Conservation (phyloP, 2,329 filamentous ascomycete species). For the Nemania sp. region DNA sequence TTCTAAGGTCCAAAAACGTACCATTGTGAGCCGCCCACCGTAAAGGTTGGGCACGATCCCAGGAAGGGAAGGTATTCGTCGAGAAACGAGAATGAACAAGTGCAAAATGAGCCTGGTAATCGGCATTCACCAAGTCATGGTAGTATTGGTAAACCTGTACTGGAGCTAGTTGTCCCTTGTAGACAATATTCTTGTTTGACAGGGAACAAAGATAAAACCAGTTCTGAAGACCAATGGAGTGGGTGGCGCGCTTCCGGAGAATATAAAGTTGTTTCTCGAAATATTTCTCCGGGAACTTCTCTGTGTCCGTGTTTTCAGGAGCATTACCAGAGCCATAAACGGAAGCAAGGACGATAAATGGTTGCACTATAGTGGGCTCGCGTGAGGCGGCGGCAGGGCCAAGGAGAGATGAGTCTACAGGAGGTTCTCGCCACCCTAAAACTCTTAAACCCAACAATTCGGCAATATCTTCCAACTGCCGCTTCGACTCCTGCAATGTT, state of each 20-base stretch:
- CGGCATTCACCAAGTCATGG: slow-evolving; percentile 93
- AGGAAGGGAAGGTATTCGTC: slow-evolving; percentile 97
- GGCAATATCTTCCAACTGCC: slow-evolving; percentile 92
- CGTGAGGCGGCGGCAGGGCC: slow-evolving; percentile 90
- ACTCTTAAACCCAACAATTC: slow-evolving; percentile 85
- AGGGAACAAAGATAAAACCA: slow-evolving; percentile 99
- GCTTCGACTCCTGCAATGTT: slow-evolving; percentile 85
- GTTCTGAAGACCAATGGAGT: slow-evolving; percentile 92
- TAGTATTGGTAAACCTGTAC: slow-evolving; percentile 98
- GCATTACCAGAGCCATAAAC: slow-evolving; percentile 81
- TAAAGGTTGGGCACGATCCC: slow-evolving; percentile 95
- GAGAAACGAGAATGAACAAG: slow-evolving; percentile 97
- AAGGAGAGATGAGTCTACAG: slow-evolving; percentile 88
- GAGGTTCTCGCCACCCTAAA: slow-evolving; percentile 94
- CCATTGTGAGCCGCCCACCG: slow-evolving; percentile 98
- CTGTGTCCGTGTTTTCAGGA: slow-evolving; percentile 76
- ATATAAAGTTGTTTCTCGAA: slow-evolving; percentile 96
- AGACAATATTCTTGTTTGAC: slow-evolving; percentile 98
- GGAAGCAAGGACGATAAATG: slow-evolving; percentile 85
- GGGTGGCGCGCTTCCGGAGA: slow-evolving; percentile 90
- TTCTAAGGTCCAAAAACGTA: slow-evolving; percentile 38
- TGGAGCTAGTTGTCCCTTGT: slow-evolving; percentile 94
- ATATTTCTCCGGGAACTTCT: slow-evolving; percentile 78
- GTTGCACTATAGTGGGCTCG: slow-evolving; percentile 93
- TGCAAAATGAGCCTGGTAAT: slow-evolving; percentile 96